Evolutionary conservation across 352 stramenopile species (phyloP).

Genomic region (Phytophthora agathidicida): DNA sequence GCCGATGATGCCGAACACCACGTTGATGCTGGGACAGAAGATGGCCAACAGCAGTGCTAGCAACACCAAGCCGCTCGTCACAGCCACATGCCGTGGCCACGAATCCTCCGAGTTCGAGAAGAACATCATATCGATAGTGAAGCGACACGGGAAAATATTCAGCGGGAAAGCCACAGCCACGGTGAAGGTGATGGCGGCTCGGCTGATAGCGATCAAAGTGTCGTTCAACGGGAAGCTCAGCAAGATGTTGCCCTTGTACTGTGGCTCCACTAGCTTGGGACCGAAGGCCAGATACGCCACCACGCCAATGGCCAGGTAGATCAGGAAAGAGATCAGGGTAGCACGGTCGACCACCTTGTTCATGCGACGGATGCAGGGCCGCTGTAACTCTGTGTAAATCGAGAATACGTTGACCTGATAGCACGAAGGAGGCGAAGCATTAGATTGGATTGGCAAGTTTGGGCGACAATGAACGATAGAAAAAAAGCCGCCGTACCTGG

Average conservation of each 20-base stretch:
- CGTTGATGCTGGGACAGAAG: constrained; percentile 87
- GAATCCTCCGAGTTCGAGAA: constrained; percentile 82
- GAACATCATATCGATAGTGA: constrained; percentile 91
- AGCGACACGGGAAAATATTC: constrained; percentile 89
- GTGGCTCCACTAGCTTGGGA: constrained; percentile 56
- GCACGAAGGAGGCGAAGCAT: background rate
- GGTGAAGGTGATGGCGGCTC: constrained; percentile 88
- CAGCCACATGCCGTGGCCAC: constrained; percentile 59
- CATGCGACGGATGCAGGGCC: constrained; percentile 86
- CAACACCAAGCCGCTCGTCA: constrained; percentile 69
- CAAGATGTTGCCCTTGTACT: constrained; percentile 87
- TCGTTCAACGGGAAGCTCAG: constrained; percentile 81
- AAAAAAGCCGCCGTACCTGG: constrained; percentile 43
- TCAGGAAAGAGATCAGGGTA: constrained; percentile 70
- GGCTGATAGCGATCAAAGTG: constrained; percentile 79
- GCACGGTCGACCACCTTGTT: constrained; percentile 88
- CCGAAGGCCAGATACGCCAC: constrained; percentile 85
- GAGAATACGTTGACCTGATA: constrained; percentile 85
- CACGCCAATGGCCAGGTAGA: constrained; percentile 83
- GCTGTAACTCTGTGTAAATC: constrained; percentile 90
- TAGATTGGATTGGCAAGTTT: no score
- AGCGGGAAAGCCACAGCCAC: constrained; percentile 84
- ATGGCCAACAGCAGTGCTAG: constrained; percentile 77
- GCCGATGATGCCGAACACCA: constrained; percentile 87
- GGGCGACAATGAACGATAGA: background rate